Evolutionary conservation across 768 basidiomycete genomes (phyloP).

Genomic region (Clitopilus passeckerianus): DNA sequence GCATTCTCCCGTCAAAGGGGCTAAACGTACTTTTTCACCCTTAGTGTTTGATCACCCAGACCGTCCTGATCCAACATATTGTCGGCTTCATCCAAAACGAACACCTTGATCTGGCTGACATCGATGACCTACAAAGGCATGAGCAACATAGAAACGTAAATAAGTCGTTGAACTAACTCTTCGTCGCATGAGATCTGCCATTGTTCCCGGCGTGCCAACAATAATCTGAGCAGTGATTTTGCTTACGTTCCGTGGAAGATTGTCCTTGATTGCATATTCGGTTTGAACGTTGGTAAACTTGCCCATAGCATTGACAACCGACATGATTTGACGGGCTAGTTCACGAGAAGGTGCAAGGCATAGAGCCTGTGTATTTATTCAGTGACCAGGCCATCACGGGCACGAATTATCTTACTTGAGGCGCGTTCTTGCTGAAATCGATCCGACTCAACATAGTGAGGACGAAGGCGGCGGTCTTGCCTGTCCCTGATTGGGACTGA

Average conservation of each 20-base stretch:
- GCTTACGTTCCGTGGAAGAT: constrained; percentile 59
- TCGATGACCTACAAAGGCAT: constrained; percentile 53
- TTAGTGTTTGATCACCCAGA: constrained; percentile 87
- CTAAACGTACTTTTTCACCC: constrained; percentile 81
- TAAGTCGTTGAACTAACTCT: constrained; percentile 27
- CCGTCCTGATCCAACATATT: constrained; percentile 97
- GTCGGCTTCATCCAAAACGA: constrained; percentile 97
- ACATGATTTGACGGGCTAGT: constrained; percentile 96
- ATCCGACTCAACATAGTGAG: constrained; percentile 95
- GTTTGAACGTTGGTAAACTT: constrained; percentile 92
- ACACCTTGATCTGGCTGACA: constrained; percentile 76
- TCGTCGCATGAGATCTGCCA: constrained; percentile 79
- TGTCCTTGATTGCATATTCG: constrained; percentile 93
- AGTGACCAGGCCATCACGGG: not conserved
- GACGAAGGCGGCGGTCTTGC: constrained; percentile 98
- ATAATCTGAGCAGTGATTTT: constrained; percentile 84
- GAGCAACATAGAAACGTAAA: not conserved
- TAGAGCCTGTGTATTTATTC: constrained; percentile 56
- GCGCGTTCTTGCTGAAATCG: constrained; percentile 75
- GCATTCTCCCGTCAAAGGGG: not conserved
- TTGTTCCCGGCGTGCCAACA: constrained; percentile 95
- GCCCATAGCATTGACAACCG: constrained; percentile 90
- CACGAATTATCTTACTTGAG: constrained; percentile 55
- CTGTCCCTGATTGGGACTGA: constrained; percentile 98
- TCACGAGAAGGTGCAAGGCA: constrained; percentile 98